Conservation (phyloP, 164 flowering plant species). For the Liriodendron chinense region DNA sequence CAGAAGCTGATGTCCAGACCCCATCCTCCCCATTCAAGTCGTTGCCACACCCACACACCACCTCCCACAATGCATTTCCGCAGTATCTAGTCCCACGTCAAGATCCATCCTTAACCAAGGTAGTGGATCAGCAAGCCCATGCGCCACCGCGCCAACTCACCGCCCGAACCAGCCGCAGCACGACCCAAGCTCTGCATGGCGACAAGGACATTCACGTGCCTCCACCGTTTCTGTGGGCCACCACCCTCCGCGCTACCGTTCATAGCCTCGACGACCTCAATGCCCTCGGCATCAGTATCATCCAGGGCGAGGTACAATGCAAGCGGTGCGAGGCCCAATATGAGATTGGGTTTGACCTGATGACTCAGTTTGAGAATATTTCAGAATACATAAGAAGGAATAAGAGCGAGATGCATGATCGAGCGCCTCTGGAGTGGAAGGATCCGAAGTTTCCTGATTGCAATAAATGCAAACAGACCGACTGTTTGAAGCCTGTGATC, state of each 20-base stretch:
- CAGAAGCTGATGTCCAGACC: too few relatives aligned
- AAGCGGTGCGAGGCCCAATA: constrained; percentile 46
- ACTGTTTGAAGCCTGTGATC: constrained; percentile 44
- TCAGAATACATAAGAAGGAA: constrained; percentile 16
- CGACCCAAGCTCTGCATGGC: background rate
- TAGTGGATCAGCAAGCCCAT: too few relatives aligned
- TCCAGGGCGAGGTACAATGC: constrained; percentile 65
- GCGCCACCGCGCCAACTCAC: too few relatives aligned
- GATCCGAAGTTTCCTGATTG: constrained; percentile 42
- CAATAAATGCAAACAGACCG: constrained; percentile 33
- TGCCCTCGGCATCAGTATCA: constrained; percentile 16
- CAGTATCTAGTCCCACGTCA: too few relatives aligned
- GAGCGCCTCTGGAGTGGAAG: constrained; percentile 59
- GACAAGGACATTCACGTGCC: background rate
- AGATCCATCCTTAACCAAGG: too few relatives aligned
- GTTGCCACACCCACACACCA: too few relatives aligned
- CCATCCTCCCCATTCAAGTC: too few relatives aligned
- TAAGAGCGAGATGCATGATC: constrained; percentile 30
- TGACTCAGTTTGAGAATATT: constrained; percentile 34
- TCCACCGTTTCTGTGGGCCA: constrained; percentile 10
- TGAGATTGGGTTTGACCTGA: constrained; percentile 31
- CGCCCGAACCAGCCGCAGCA: background rate
- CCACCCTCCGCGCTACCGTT: background rate
- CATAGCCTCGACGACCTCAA: constrained; percentile 17
- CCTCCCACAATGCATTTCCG: too few relatives aligned